A percentile compares a stretch with the other conserved stretches of the same genome.
phyloP scores from a whole-genome alignment of 768 basidiomycete genomes.

The Mycena rosella region DNA sequence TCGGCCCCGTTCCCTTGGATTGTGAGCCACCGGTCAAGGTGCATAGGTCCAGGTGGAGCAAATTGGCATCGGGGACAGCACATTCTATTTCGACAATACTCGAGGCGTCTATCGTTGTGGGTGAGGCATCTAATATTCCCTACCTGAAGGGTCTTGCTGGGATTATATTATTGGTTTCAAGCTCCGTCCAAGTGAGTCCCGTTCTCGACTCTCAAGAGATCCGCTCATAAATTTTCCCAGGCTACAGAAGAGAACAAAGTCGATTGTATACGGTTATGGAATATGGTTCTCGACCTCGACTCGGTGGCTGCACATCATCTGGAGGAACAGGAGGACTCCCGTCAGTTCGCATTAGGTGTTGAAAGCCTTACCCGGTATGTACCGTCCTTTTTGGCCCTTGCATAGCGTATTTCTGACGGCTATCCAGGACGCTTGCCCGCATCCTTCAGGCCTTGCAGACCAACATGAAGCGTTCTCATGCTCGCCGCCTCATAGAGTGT shows the following conservation, averaged over 20 bases:
- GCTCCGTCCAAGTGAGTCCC: slow-evolving; percentile 34
- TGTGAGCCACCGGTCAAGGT: slow-evolving; percentile 23
- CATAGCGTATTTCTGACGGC: not conserved
- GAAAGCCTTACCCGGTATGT: slow-evolving; percentile 23
- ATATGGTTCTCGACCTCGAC: slow-evolving; percentile 34
- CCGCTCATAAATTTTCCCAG: slow-evolving; percentile 4
- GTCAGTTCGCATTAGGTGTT: slow-evolving; percentile 17
- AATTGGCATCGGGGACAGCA: slow-evolving; percentile 29
- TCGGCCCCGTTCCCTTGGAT: slow-evolving; percentile 32
- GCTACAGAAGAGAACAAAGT: slow-evolving; percentile 36
- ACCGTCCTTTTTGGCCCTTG: not conserved
- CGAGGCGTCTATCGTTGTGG: slow-evolving; percentile 24
- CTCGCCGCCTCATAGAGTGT: slow-evolving; percentile 26
- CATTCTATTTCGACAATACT: slow-evolving; percentile 29
- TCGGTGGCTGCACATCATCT: slow-evolving; percentile 15
- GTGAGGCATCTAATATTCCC: slow-evolving; percentile 36
- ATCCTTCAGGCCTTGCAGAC: slow-evolving; percentile 29
- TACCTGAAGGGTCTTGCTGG: slow-evolving; percentile 39
- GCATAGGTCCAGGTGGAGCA: slow-evolving; percentile 27
- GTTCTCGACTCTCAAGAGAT: not conserved
- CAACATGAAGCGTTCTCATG: slow-evolving; percentile 22
- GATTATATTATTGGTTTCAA: slow-evolving; percentile 33
- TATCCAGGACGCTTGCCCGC: slow-evolving; percentile 21
- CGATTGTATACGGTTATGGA: slow-evolving; percentile 22
- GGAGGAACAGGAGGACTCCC: slow-evolving; percentile 9